phyloP scores from a whole-genome alignment of 2,329 filamentous ascomycete genomes.

The Parascedosporium putredinis region DNA sequence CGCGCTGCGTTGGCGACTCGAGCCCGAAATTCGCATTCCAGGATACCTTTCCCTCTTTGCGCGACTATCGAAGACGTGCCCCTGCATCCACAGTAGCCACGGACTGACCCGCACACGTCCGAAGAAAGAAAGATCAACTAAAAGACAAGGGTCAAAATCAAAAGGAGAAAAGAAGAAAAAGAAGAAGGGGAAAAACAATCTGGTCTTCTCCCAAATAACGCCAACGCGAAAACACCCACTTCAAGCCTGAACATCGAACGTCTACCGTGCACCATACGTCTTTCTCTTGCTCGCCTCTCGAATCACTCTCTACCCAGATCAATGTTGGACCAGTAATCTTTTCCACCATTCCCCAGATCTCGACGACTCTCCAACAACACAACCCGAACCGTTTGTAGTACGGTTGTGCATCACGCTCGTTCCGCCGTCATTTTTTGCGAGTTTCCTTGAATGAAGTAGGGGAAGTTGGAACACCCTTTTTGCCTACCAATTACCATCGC shows the following conservation, averaged over 20 bases:
- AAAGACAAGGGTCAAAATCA: too few species aligned
- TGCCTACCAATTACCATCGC: not conserved
- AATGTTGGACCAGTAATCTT: not conserved
- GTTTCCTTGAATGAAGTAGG: slow-evolving; percentile 5
- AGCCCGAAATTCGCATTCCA: not conserved
- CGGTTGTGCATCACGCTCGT: not conserved
- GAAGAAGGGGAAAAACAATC: not conserved
- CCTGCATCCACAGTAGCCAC: not conserved
- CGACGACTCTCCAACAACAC: not conserved
- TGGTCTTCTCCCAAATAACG: not conserved
- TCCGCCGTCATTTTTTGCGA: not conserved
- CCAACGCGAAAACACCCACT: not conserved
- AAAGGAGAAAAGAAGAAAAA: not conserved
- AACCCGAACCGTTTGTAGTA: not conserved
- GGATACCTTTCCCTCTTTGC: not conserved
- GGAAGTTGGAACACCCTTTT: not conserved
- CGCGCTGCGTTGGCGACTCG: not conserved
- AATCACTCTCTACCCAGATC: not conserved
- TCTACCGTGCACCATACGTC: not conserved
- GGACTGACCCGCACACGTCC: not conserved
- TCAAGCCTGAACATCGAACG: not conserved
- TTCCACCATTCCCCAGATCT: not conserved
- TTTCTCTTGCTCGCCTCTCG: not conserved
- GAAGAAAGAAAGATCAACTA: not conserved
- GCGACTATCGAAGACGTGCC: not conserved